phyloP scores from a whole-genome alignment of 345 rosid genomes.

The Salix koriyanagi region DNA sequence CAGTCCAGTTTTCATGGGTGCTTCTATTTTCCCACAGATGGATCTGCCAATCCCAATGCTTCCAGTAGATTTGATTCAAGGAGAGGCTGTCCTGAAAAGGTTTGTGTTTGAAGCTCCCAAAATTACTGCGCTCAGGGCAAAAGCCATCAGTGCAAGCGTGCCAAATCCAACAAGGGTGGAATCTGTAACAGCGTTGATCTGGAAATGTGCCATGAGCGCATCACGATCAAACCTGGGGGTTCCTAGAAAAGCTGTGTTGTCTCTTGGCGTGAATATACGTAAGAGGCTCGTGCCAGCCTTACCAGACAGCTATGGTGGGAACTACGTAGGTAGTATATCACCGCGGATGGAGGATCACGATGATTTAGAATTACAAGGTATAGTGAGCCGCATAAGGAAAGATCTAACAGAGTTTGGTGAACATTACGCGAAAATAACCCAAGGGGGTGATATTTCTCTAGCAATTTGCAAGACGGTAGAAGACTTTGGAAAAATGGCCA shows the following conservation, averaged over 20 bases:
- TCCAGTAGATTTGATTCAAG: neutral
- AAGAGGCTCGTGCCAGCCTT: conserved; percentile 1
- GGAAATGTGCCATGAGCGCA: conserved; percentile 11
- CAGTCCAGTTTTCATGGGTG: conserved; percentile 7
- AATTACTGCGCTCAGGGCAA: neutral
- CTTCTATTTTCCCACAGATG: conserved; percentile 16
- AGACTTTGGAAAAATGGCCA: neutral
- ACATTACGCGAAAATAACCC: neutral
- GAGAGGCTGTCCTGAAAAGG: conserved; percentile 4
- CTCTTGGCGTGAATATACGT: conserved; percentile 7
- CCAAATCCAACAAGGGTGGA: conserved; percentile 14
- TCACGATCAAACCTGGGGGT: neutral
- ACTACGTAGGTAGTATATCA: neutral
- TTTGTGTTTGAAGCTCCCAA: conserved; percentile 13
- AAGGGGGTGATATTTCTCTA: neutral
- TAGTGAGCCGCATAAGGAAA: conserved; percentile 10
- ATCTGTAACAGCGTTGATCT: conserved; percentile 8
- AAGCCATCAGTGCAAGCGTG: neutral
- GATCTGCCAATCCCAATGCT: neutral
- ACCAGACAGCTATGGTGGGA: conserved; percentile 6
- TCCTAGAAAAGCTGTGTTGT: conserved; percentile 1
- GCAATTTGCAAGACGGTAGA: neutral
- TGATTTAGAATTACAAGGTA: neutral
- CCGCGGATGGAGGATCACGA: neutral
- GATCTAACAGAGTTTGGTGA: conserved; percentile 1